Conservation (phyloP, 495 filamentous ascomycete genomes). For the Penicillium steckii region DNA sequence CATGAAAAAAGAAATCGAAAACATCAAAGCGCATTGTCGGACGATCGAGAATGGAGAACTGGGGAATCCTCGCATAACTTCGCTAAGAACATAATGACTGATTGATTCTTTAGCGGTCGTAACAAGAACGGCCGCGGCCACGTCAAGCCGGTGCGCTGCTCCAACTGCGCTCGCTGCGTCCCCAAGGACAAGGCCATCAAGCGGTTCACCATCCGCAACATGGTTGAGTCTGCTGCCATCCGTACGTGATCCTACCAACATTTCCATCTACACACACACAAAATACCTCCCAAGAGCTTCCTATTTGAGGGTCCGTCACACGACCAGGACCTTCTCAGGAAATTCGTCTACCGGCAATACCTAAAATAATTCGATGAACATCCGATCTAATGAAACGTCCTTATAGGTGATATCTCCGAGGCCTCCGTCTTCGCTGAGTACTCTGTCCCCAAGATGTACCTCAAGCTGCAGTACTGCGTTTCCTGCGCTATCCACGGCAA, state of each 20-base stretch:
- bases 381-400: not conserved
- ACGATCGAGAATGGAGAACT: constrained; percentile 21
- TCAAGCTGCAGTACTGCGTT: constrained; percentile 99
- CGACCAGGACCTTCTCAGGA: no score
- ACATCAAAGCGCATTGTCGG: constrained; percentile 20
- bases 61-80: constrained; percentile 10
- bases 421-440: constrained; percentile 99
- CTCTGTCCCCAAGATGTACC: constrained; percentile 99
- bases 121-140: constrained; percentile 99
- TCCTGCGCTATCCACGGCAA: constrained; percentile 99
- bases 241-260: constrained; percentile 64
- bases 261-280: not conserved
- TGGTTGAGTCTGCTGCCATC: constrained; percentile 99
- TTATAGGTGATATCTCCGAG: constrained; percentile 97
- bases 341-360: no score
- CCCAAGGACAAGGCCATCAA: constrained; percentile 99
- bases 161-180: constrained; percentile 99
- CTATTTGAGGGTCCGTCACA: no score
- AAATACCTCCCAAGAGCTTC: not conserved
- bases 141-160: constrained; percentile 99
- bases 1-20: not conserved
- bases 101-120: constrained; percentile 67
- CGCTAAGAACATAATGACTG: constrained; percentile 18
- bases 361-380: not conserved
- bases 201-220: constrained; percentile 99